These are phyloP conservation scores for Phymatotrichopsis omnivora DNA, from an alignment of 2,329 filamentous ascomycete genomes.

Conservation along the genomic window DNA sequence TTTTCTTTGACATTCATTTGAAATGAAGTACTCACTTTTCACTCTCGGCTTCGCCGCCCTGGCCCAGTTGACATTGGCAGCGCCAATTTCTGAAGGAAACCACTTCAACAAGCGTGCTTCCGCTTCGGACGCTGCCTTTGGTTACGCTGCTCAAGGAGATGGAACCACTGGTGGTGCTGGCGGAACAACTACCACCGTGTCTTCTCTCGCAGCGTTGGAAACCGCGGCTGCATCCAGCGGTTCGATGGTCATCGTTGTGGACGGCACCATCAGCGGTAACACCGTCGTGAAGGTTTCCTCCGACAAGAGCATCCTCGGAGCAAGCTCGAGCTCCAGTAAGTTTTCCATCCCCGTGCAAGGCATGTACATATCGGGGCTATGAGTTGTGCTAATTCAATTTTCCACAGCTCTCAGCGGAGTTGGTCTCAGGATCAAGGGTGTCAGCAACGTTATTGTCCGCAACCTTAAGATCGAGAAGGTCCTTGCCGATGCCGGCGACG, in stretches of 20 bases:
- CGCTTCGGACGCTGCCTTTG: too few relatives aligned
- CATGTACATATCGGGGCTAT: too few relatives aligned
- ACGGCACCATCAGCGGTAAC: constrained; percentile 39
- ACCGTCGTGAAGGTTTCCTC: constrained; percentile 39
- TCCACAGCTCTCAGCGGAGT: constrained; percentile 37
- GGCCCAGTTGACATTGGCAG: too few relatives aligned
- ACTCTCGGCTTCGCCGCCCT: too few relatives aligned
- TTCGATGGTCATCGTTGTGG: constrained; percentile 41
- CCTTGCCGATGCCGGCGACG: constrained; percentile 47
- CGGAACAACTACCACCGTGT: constrained; percentile 47
- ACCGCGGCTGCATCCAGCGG: constrained; percentile 42
- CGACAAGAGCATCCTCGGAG: constrained; percentile 45
- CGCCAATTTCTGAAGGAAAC: too few relatives aligned
- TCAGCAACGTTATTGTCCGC: constrained; percentile 51
- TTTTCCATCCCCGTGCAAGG: background rate
- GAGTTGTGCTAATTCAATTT: constrained; percentile 28
- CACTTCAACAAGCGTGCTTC: too few relatives aligned
- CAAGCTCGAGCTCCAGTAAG: constrained; percentile 28
- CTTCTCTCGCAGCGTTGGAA: constrained; percentile 42
- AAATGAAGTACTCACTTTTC: too few relatives aligned
- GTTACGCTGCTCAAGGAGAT: background rate
- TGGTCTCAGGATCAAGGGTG: constrained; percentile 45
- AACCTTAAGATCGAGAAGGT: constrained; percentile 53
- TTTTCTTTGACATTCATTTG: too few relatives aligned
- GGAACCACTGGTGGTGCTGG: constrained; percentile 47